Base-by-base conservation (phyloP, 257 asterid genomes). In the Nicotiana tomentosiformis region DNA sequence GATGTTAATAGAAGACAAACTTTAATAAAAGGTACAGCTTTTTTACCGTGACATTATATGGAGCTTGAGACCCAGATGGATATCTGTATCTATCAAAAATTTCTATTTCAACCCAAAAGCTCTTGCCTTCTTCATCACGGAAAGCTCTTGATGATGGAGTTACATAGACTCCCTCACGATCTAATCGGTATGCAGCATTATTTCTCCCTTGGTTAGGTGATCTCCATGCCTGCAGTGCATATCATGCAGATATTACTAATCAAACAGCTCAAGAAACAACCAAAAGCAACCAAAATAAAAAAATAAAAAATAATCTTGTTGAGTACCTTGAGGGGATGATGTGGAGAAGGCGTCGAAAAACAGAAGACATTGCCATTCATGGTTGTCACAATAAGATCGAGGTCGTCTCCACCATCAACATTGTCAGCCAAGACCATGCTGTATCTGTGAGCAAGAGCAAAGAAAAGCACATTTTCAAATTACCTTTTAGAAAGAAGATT, bases 281-380 rank as follows among this genome's bases (percentile, higher is more conserved):
- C 46, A 83, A 82, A 77, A 70, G 66, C 76, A 43, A 53, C 30
- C 30, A 43, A 79, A 37, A 84, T 46, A 55, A 1, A 37, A 37
- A 5, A 20, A 20, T 20, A 20, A 20, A 35, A 39, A 10, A 80
- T 55, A 33, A 84, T 58, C 15, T 20, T 43, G 60, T 83, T 64
- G 81, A 90, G 69, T 89, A 82, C 99, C 97, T 93, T 97, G 88
- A 97, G 97, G 87, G 99, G 98, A 92, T 93, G 97, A 88, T 97
- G 96, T 3, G 98, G 97, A 60, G 98, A 87, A 88, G 99, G 98
- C 67, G 98, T 95, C 15, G 99, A 97, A 83, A 97, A 97, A 89
- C 99, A 97, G 85, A 95, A 97, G 91, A 97, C 98, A 74, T 97
- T 97, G 84, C 99, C 99, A 67, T 97, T 97, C 99, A 97, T 97